Conservation (phyloP, 805 yeast species). For the Metschnikowia sp. region DNA sequence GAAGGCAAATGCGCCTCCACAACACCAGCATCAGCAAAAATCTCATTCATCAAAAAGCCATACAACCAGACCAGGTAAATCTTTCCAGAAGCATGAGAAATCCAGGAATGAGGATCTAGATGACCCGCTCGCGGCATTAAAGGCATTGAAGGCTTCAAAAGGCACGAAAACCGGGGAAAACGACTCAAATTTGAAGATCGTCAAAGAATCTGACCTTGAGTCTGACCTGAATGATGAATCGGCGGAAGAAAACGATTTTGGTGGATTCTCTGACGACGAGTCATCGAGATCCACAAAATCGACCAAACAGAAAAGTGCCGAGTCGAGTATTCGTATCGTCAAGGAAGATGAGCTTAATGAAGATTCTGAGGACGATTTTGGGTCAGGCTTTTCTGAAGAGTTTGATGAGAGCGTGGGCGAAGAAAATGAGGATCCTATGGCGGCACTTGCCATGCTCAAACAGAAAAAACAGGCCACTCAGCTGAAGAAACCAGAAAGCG, state of each 20-base stretch:
- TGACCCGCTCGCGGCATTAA: conserved; percentile 17
- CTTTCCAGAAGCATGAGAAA: not conserved
- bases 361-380: conserved; percentile 12
- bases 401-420: conserved; percentile 27
- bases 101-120: conserved; percentile 17
- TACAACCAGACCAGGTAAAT: not conserved
- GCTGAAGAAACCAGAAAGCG: not conserved
- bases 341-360: conserved; percentile 20
- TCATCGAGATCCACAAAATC: too few species aligned
- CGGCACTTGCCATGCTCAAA: conserved; percentile 19
- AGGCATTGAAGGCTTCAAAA: conserved; percentile 17
- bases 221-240: conserved; percentile 5
- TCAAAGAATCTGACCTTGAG: conserved; percentile 6
- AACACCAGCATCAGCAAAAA: not conserved
- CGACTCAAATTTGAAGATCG: not conserved
- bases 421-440: conserved; percentile 22
- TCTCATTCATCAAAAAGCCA: not conserved
- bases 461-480: conserved; percentile 6
- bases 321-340: conserved; percentile 6
- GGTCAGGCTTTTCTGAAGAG: conserved; percentile 22
- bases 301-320: not conserved
- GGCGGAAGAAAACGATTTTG: not conserved
- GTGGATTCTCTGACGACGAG: conserved; percentile 1
- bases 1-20: not conserved
- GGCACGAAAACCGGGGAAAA: conserved; percentile 8